Evolutionary conservation across 1,139 yeast species (phyloP).

Genomic region (Debaryomyces singareniensis): DNA sequence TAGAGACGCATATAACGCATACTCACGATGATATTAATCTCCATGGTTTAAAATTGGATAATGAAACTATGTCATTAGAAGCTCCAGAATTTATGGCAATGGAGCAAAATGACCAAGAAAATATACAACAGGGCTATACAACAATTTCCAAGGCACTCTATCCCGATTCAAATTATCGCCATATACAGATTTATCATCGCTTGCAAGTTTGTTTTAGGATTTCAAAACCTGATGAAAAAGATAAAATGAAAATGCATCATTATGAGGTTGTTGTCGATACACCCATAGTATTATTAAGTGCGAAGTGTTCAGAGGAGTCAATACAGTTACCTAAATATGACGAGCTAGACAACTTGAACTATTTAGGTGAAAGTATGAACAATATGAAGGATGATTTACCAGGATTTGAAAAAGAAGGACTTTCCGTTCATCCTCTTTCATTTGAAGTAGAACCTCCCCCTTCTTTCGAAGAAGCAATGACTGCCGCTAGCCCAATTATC

Average conservation of each 20-base stretch:
- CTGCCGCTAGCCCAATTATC: constrained; percentile 26
- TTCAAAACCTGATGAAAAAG: constrained; percentile 57
- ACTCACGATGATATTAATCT: constrained; percentile 12
- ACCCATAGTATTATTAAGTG: constrained; percentile 67
- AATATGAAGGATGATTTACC: constrained; percentile 29
- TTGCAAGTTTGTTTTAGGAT: constrained; percentile 75
- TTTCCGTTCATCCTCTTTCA: constrained; percentile 29
- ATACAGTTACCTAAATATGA: constrained; percentile 66
- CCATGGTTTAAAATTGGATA: constrained; percentile 7
- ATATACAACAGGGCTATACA: constrained; percentile 34
- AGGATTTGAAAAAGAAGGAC: constrained; percentile 27
- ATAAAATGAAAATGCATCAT: constrained; percentile 60
- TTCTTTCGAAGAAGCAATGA: constrained; percentile 53
- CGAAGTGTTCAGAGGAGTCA: constrained; percentile 63
- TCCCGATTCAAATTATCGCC: constrained; percentile 69
- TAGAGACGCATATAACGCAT: constrained; percentile 36
- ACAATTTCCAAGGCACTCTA: constrained; percentile 35
- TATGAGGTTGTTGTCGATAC: constrained; percentile 88
- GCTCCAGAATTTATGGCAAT: constrained; percentile 18
- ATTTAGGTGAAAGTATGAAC: neutral
- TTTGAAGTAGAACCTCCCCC: constrained; percentile 36
- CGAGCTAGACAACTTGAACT: constrained; percentile 15
- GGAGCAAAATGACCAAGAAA: constrained; percentile 20
- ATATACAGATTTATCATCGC: constrained; percentile 67
- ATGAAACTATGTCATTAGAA: constrained; percentile 23